Base-by-base conservation (phyloP, 805 yeast species). In the Yarrowia porcina region DNA sequence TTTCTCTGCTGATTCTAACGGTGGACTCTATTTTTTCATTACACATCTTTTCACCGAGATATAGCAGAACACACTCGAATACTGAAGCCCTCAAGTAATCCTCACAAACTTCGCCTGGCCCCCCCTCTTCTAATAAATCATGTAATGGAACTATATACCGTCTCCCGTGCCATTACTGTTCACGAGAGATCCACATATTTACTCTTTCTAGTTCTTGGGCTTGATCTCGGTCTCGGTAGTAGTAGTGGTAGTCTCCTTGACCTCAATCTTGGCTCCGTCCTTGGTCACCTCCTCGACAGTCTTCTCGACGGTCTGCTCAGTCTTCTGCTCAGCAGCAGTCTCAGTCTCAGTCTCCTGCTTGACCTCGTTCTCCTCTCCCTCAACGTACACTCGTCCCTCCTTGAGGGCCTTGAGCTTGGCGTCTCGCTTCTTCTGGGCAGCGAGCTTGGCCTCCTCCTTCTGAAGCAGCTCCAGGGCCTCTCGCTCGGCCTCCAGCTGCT, bases 101-200 rank as follows among this genome's bases (percentile, higher is more conserved):
- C 28, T 25, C 28, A 25, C n/a, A n/a, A n/a, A n/a, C n/a, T n/a
- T n/a, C n/a, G n/a, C n/a, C n/a, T n/a, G n/a, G n/a, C n/a, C n/a
- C n/a, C n/a, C n/a, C n/a, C 13, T 11, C 17, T n/a, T 27, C 23
- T 33, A 52, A 52, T 52, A 52, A 52, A 52, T 52, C 59, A 52
- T 52, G 59, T 52, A 52, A 52, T 52, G 59, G 59, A 52, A 52
- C 59, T 52, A 52, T 52, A 52, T 52, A 52, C 59, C 44, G 59
- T 35, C 59, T 52, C 59, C n/a, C 59, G 59, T 52, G 59, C 59
- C 59, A 52, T 52, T 52, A 52, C 59, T 52, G 42, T 25, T 12
- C 59, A 52, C 59, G 59, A 33, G 44, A 52, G 44, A 36, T 52
- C 59, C 44, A 33, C 57, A 49, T 52, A 52, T 52, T 25, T 52